Base-by-base conservation (phyloP, 1,284 basidiomycete species). In the Flammula alnicola region DNA sequence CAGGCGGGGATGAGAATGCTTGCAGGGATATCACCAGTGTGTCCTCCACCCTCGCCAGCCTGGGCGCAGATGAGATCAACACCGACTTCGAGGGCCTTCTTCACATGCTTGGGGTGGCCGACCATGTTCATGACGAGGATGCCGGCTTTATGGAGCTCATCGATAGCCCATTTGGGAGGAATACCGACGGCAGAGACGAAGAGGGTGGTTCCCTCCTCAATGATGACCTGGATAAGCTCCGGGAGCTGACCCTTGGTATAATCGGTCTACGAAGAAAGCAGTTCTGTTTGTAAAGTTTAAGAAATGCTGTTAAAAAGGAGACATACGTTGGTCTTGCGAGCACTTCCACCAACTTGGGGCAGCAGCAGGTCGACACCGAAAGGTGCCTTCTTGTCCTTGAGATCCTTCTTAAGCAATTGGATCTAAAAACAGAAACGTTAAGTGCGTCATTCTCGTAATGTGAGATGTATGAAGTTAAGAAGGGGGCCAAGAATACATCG, bases 101-200 rank as follows among this genome's bases (percentile, higher is more conserved):
- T 58, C 37, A 91, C 90, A 67, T 95, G 93, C 67, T 91, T 94
- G 4, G 90, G 90, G 66, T 91, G 87, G 12, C 92, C 93, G 56
- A 96, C 86, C 91, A 95, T 95, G 56, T 95, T 95, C 89, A 93
- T 91, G 52, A 93, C 78, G 25, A 83, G 77, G 55, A 95, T 93
- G 8, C 88, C 86, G 6, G 88, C 88, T 57, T 80, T 72, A 74
- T 95, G 93, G 29, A 95, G 75, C 59, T 76, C 81, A 35, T 94
- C 89, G 19, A 95, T 90, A 17, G 79, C 84, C 54, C 80, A 76
- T 59, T 80, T 81, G 4, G 93, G 89, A 0, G 93, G 93, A 2
- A 95, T 84, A 56, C 93, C 93, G 40, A 92, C 79, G 25, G 91
- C 93, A 56, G 86, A 94, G 44, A 95, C 93, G 65, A 95, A 95